Base-by-base conservation (phyloP, 2,329 filamentous ascomycete species). In the Colletotrichum lindemuthianum region DNA sequence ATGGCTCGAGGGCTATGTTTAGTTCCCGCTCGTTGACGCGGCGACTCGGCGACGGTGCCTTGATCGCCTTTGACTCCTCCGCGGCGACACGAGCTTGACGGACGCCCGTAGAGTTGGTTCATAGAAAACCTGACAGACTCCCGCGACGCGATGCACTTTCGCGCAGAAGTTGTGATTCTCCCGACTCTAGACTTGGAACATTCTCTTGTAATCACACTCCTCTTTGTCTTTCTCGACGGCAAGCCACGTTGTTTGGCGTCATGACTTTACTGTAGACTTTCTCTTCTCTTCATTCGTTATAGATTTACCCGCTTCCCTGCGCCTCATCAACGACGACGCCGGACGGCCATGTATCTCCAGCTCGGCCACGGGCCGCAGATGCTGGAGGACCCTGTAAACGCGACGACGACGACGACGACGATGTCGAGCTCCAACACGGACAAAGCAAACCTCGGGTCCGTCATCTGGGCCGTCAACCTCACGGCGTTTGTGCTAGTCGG, bases 401-500 rank as follows among this genome's bases (percentile, higher is more conserved):
- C 24, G 10, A 58, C 45, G 8, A 33, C 16, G 8, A 43, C 34
- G 11, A 57, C 47, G 1, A 24, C 32, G 24, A 58, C 45, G 2
- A 34, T 37, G 13, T n/a, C 41, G 24, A 49, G 41, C 2, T 15
- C 6, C 4, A 16, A 45, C 4, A 3, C 15, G 2, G 52, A 52
- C 15, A 51, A 47, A n/a, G 16, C 45, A 6, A 65, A 34, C 24
- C 8, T 65, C 51, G 58, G 61, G 13, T 48, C 51, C 11, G 47
- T 63, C 2, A 52, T 66, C 34, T 66, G 63, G 63, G 60, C 53
- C 1, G 48, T 66, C 8, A 66, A 66, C n/a, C 43, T 66, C 10
- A 64, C 63, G 8, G 59, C 63, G 5, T 63, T 66, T 16, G 10
- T 66, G n/a, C 43, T 66, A 2, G 63, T 66, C 24, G 60, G 63